These are phyloP conservation scores for Helotiales sp. DNA, from an alignment of 2,329 filamentous ascomycete species.

Conservation along the genomic window DNA sequence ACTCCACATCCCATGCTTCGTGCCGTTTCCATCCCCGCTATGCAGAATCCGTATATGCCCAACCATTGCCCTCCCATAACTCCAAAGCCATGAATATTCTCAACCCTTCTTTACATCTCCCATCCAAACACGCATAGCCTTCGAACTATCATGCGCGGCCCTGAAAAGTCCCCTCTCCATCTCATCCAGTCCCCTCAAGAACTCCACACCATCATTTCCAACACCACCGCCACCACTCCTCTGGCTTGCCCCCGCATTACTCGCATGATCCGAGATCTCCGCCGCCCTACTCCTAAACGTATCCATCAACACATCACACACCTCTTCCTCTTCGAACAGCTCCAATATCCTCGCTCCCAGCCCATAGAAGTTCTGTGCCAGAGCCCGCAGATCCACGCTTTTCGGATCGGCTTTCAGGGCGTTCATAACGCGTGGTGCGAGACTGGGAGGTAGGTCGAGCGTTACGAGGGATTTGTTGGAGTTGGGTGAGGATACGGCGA, in stretches of 20 bases:
- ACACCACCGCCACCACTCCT: slow-evolving; percentile 73
- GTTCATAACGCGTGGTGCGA: slow-evolving; percentile 81
- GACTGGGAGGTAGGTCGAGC: slow-evolving; percentile 78
- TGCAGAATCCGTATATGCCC: background rate
- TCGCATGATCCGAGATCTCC: slow-evolving; percentile 86
- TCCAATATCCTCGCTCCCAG: slow-evolving; percentile 86
- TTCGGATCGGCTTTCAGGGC: slow-evolving; percentile 90
- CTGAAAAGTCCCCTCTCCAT: slow-evolving; percentile 81
- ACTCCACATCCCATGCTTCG: background rate
- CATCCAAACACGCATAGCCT: slow-evolving; percentile 72
- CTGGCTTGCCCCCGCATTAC: slow-evolving; percentile 77
- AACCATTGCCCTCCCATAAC: background rate
- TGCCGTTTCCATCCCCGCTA: too few relatives aligned
- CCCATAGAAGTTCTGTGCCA: slow-evolving; percentile 87
- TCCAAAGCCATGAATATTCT: background rate
- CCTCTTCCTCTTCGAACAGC: slow-evolving; percentile 87
- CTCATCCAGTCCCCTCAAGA: slow-evolving; percentile 86
- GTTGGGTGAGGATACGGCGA: slow-evolving; percentile 68
- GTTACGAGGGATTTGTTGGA: slow-evolving; percentile 67
- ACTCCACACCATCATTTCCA: slow-evolving; percentile 76
- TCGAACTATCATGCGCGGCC: slow-evolving; percentile 74
- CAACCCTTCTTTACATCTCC: slow-evolving; percentile 46
- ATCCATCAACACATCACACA: slow-evolving; percentile 72
- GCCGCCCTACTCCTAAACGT: slow-evolving; percentile 82
- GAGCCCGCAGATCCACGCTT: slow-evolving; percentile 80